These are phyloP conservation scores for Lasiosphaeria hispida DNA, from an alignment of 495 filamentous ascomycete species.

Conservation along the genomic window DNA sequence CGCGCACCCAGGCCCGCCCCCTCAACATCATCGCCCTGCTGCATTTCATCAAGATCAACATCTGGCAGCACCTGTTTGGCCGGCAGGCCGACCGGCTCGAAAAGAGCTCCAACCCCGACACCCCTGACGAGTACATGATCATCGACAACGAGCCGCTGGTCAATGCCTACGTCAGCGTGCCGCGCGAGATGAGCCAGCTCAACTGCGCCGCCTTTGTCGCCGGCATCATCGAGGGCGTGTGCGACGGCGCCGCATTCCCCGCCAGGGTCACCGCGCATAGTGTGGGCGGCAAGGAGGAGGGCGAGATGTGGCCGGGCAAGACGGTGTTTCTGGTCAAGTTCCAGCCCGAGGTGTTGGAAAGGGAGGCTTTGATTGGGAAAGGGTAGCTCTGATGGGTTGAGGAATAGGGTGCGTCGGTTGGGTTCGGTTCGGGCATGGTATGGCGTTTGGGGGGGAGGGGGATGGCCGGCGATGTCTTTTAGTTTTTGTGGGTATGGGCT, in stretches of 20 bases:
- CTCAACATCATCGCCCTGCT: conserved; percentile 87
- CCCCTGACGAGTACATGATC: conserved; percentile 96
- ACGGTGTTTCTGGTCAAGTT: conserved; percentile 96
- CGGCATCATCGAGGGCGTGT: conserved; percentile 91
- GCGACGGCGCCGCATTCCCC: conserved; percentile 86
- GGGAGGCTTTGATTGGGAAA: conserved; percentile 66
- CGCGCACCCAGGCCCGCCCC: conserved; percentile 68
- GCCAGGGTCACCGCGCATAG: conserved; percentile 90
- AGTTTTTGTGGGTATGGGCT: background rate
- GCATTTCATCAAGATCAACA: conserved; percentile 85
- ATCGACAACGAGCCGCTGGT: conserved; percentile 95
- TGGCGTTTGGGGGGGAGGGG: conserved; percentile 27
- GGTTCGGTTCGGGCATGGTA: conserved; percentile 22
- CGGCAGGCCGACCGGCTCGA: conserved; percentile 90
- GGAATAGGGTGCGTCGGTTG: background rate
- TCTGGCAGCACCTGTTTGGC: conserved; percentile 90
- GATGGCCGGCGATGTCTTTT: background rate
- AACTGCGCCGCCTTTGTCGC: conserved; percentile 97
- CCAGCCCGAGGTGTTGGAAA: conserved; percentile 79
- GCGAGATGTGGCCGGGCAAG: conserved; percentile 88
- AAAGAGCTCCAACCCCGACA: conserved; percentile 73
- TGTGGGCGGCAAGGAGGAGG: conserved; percentile 67
- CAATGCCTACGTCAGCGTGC: conserved; percentile 87
- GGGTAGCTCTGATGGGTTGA: conserved; percentile 11
- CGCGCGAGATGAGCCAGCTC: conserved; percentile 90